Evolutionary conservation across 805 yeast species (phyloP).

Genomic region (Candida nemodendra): DNA sequence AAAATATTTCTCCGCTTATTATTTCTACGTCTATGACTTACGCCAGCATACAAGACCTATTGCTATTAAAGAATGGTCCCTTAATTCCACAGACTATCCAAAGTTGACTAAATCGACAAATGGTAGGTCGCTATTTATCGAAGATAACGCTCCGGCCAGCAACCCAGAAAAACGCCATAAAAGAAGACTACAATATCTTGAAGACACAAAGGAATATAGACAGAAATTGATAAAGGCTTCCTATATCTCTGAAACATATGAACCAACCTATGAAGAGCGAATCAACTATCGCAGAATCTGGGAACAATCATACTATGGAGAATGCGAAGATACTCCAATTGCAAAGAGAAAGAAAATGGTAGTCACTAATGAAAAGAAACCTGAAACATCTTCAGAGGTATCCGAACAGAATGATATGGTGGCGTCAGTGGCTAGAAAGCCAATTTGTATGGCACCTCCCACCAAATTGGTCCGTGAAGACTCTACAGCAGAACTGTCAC

Average conservation of each 20-base stretch:
- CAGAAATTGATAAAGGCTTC: constrained; percentile 29
- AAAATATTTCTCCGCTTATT: constrained; percentile 73
- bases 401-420: too few species aligned
- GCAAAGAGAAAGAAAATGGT: constrained; percentile 9
- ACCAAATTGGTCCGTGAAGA: constrained; percentile 24
- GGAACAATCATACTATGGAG: constrained; percentile 19
- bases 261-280: constrained; percentile 25
- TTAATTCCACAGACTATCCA: constrained; percentile 50
- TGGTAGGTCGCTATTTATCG: constrained; percentile 84
- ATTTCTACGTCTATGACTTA: constrained; percentile 76
- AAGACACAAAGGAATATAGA: constrained; percentile 33
- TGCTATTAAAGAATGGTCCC: constrained; percentile 75
- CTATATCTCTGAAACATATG: constrained; percentile 12
- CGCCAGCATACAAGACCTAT: constrained; percentile 78
- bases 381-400: too few species aligned
- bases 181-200: constrained; percentile 31
- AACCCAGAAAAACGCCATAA: constrained; percentile 29
- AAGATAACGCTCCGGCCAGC: constrained; percentile 40
- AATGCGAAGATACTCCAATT: background rate
- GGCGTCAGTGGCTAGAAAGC: too few species aligned
- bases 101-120: constrained; percentile 57
- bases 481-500: constrained; percentile 20
- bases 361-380: too few species aligned
- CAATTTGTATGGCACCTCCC: too few species aligned
- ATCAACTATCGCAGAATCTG: constrained; percentile 20